Conservation (phyloP, 495 filamentous ascomycete genomes). For the Xylaria castorea region DNA sequence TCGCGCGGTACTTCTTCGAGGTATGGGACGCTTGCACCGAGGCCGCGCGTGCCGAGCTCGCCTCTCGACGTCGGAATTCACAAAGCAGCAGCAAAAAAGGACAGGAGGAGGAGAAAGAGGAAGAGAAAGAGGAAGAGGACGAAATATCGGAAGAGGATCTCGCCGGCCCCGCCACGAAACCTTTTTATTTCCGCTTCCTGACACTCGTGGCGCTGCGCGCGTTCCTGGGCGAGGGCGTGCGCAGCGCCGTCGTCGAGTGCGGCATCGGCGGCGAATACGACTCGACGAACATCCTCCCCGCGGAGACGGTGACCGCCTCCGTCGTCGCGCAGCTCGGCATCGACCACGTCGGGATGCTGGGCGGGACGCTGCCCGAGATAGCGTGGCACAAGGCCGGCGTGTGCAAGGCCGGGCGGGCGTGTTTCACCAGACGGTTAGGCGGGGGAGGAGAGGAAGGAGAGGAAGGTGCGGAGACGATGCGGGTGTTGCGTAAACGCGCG, state of each 20-base stretch:
- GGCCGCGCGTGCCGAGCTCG: constrained; percentile 52
- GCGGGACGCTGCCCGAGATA: constrained; percentile 53
- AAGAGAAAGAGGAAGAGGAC: background rate
- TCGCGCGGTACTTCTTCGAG: constrained; percentile 69
- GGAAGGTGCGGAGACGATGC: constrained; percentile 36
- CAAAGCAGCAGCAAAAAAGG: too few species aligned
- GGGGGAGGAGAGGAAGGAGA: constrained; percentile 14
- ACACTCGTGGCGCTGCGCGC: constrained; percentile 54
- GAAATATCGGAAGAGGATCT: constrained; percentile 24
- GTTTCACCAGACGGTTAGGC: constrained; percentile 44
- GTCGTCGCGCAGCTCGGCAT: constrained; percentile 57
- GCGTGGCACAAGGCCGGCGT: constrained; percentile 63
- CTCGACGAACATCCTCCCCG: constrained; percentile 53
- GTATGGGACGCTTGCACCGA: constrained; percentile 64
- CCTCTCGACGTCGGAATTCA: background rate
- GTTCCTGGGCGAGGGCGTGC: constrained; percentile 52
- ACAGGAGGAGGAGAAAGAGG: background rate
- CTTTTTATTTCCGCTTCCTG: constrained; percentile 65
- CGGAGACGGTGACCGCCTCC: constrained; percentile 41
- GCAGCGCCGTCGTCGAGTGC: constrained; percentile 53
- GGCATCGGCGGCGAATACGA: constrained; percentile 62
- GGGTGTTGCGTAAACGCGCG: constrained; percentile 48
- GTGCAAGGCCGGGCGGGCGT: constrained; percentile 49
- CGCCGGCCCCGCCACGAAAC: constrained; percentile 49
- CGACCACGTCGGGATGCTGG: constrained; percentile 59